Evolutionary conservation across 768 basidiomycete genomes (phyloP).

Genomic region (Mrakia hoshinonis): DNA sequence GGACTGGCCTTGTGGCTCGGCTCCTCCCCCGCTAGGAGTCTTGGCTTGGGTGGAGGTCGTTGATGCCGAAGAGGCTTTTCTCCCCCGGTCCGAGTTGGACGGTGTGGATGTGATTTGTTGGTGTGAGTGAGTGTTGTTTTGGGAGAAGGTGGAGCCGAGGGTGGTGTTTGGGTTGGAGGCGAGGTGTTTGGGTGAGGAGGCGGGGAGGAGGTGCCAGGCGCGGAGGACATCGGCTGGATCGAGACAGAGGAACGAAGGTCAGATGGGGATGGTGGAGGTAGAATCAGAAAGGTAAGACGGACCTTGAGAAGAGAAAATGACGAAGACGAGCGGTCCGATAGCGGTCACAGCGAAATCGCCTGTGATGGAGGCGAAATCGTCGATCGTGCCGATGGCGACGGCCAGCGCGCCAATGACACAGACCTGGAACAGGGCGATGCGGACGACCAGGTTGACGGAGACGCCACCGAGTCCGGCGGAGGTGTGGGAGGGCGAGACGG

Average conservation of each 20-base stretch:
- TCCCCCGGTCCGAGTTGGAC: background rate
- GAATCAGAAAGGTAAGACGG: background rate
- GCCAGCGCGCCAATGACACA: background rate
- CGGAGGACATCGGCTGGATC: background rate
- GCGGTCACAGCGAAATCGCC: background rate
- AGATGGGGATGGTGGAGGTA: background rate
- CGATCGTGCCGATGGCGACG: background rate
- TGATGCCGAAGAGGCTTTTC: background rate
- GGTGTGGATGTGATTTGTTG: background rate
- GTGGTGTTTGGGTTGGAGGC: background rate
- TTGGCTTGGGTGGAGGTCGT: background rate
- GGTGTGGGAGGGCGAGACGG: background rate
- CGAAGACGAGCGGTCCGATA: background rate
- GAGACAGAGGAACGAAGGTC: background rate
- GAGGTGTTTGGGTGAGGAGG: background rate
- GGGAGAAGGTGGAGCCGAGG: background rate
- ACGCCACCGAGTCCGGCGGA: background rate
- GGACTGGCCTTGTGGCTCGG: background rate
- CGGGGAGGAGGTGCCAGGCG: background rate
- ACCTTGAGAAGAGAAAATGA: slow-evolving; percentile 5
- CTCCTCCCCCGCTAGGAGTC: background rate
- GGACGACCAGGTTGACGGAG: background rate
- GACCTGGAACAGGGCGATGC: background rate
- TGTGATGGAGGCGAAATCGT: background rate
- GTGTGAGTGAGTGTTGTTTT: background rate